These are phyloP conservation scores for Eremochloa ophiuroides DNA, from an alignment of 176 grass and related monocot species.

Conservation along the genomic window DNA sequence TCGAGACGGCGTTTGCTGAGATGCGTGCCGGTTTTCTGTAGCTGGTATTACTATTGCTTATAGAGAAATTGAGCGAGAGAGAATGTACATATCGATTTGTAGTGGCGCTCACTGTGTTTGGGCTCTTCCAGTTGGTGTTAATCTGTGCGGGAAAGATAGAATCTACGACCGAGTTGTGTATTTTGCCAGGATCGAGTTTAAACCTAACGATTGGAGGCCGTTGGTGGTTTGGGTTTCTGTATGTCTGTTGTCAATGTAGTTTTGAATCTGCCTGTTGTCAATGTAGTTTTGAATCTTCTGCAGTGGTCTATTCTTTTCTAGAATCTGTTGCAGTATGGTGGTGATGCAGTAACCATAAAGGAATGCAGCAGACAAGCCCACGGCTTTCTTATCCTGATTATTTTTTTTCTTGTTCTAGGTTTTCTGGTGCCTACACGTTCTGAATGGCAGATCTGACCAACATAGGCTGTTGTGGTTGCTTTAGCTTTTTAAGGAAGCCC, in stretches of 20 bases:
- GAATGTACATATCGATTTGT: neutral
- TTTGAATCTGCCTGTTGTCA: too few species aligned
- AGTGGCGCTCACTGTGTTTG: neutral
- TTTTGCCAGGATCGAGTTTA: neutral
- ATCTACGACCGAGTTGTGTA: neutral
- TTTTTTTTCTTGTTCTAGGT: neutral
- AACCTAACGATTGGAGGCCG: neutral
- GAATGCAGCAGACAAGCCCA: neutral
- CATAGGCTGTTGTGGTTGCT: constrained; percentile 75
- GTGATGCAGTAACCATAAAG: neutral
- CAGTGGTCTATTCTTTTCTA: neutral
- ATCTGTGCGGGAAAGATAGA: neutral
- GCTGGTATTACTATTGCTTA: neutral
- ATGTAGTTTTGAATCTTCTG: neutral
- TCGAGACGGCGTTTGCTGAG: neutral
- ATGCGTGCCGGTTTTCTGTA: neutral
- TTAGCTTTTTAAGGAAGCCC: constrained; percentile 63
- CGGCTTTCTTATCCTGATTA: neutral
- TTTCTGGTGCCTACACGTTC: neutral
- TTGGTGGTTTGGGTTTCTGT: neutral
- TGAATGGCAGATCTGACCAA: constrained; percentile 44
- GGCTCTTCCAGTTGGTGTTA: neutral
- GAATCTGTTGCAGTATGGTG: neutral
- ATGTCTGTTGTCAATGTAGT: neutral
- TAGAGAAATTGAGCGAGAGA: neutral